Conservation (phyloP, 306 rosid genomes). For the Begonia masoniana region DNA sequence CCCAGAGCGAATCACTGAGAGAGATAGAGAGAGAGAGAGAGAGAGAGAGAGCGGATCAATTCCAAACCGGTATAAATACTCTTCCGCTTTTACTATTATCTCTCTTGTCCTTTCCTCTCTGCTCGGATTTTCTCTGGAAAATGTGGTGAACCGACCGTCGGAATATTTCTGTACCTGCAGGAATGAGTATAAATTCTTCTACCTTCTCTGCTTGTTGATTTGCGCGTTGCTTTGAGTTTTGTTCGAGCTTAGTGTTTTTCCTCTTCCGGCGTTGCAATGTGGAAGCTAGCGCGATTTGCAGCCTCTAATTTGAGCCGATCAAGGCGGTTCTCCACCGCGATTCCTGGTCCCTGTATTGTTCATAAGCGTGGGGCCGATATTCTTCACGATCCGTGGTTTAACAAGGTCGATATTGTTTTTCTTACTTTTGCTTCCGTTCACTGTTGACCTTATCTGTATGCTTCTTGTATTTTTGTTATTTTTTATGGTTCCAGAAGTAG, state of each 20-base stretch:
- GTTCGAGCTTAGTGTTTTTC: background rate
- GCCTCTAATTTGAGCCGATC: slow-evolving; percentile 47
- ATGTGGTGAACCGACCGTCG: slow-evolving; percentile 6
- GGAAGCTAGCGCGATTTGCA: slow-evolving; percentile 60
- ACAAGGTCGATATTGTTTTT: slow-evolving; percentile 43
- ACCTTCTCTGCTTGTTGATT: background rate
- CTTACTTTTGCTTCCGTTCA: background rate
- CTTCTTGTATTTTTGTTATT: background rate
- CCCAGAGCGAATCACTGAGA: background rate
- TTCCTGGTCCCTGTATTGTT: slow-evolving; percentile 87
- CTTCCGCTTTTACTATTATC: background rate
- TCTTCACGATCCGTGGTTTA: slow-evolving; percentile 99
- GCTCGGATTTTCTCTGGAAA: slow-evolving; percentile 5
- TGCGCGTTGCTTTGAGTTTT: background rate
- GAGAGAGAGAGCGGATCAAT: background rate
- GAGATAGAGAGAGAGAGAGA: background rate
- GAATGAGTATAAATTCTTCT: background rate
- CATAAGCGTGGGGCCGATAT: slow-evolving; percentile 98
- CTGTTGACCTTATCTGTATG: background rate
- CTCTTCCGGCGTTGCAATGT: slow-evolving; percentile 30
- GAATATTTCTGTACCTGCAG: background rate
- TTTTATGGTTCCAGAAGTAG: background rate
- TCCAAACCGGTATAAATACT: slow-evolving; percentile 17
- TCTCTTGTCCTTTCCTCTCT: background rate
- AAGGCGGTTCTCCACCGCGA: slow-evolving; percentile 59